phyloP scores from a whole-genome alignment of 1,284 basidiomycete genomes.

The Austroboletus niveus region DNA sequence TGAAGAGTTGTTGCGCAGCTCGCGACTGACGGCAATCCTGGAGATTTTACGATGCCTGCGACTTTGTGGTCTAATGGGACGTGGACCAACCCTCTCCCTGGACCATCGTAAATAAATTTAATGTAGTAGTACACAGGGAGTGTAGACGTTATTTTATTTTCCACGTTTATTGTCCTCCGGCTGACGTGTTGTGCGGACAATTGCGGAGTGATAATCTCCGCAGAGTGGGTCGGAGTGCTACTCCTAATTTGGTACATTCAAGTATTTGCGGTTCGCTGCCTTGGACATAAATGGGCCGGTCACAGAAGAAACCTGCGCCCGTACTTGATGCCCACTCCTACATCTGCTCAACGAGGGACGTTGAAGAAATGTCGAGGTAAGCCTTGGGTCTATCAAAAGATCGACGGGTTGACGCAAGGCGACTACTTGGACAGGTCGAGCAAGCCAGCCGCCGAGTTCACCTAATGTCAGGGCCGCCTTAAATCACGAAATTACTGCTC shows the following conservation, averaged over 20 bases:
- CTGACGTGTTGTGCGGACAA: not conserved
- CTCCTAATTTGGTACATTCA: slow-evolving; percentile 6
- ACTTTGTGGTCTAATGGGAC: slow-evolving; percentile 79
- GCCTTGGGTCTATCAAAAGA: slow-evolving; percentile 2
- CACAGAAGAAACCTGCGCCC: slow-evolving; percentile 8
- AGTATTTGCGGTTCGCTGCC: slow-evolving; percentile 17
- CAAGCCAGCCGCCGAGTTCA: slow-evolving; percentile 14
- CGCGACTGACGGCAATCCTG: slow-evolving; percentile 48
- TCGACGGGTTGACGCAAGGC: slow-evolving; percentile 2
- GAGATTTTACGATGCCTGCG: slow-evolving; percentile 83
- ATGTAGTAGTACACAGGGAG: not conserved
- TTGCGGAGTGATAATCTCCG: not conserved
- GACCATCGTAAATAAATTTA: slow-evolving; percentile 50
- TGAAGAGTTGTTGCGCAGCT: slow-evolving; percentile 42
- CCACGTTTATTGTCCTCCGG: too few species aligned
- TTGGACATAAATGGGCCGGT: slow-evolving; percentile 19
- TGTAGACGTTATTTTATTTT: not conserved
- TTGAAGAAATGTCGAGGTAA: slow-evolving; percentile 26
- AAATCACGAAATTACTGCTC: slow-evolving; percentile 17
- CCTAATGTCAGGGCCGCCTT: slow-evolving; percentile 18
- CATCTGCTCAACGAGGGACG: slow-evolving; percentile 17
- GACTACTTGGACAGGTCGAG: slow-evolving; percentile 10
- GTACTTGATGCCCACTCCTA: slow-evolving; percentile 22
- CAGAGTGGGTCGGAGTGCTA: not conserved
- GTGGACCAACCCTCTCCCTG: slow-evolving; percentile 70